Evolutionary conservation across 805 yeast species (phyloP).

Genomic region (Yarrowia yakushimensis): DNA sequence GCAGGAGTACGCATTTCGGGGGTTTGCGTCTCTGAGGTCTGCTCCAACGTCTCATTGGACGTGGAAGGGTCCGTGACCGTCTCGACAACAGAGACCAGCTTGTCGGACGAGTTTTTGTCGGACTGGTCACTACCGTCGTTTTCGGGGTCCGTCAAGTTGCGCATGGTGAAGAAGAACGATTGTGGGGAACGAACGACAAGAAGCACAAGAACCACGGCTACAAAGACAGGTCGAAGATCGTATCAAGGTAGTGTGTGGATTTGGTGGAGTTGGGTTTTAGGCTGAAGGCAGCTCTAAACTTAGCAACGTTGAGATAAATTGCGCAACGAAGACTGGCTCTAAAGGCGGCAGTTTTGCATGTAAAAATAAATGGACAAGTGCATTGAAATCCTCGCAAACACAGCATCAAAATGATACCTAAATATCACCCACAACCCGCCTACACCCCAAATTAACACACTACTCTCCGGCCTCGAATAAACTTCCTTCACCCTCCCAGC

Average conservation of each 20-base stretch:
- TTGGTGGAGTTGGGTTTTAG: background rate
- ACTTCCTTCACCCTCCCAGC: slow-evolving; percentile 9
- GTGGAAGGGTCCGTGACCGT: background rate
- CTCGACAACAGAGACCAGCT: background rate
- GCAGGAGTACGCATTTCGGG: background rate
- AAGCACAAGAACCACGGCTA: background rate
- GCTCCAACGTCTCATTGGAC: background rate
- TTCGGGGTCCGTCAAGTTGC: background rate
- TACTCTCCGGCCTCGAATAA: background rate
- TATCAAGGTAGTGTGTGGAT: background rate
- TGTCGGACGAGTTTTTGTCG: slow-evolving; percentile 4
- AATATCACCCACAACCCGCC: too few species aligned
- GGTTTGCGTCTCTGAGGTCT: background rate
- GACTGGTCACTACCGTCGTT: background rate
- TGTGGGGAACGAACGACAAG: background rate
- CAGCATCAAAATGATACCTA: too few species aligned
- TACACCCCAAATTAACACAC: too few species aligned
- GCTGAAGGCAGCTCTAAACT: slow-evolving; percentile 9
- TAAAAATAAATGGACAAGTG: background rate
- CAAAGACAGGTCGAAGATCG: background rate
- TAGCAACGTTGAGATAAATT: slow-evolving; percentile 16
- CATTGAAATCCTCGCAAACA: background rate
- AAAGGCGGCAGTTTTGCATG: background rate
- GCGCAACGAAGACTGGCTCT: background rate
- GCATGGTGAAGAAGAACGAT: background rate